Percentiles rank a stretch among this genome's conserved stretches.
Evolutionary conservation across 116 monocot species (phyloP).

Genomic region (Phalaenopsis hybrid): DNA sequence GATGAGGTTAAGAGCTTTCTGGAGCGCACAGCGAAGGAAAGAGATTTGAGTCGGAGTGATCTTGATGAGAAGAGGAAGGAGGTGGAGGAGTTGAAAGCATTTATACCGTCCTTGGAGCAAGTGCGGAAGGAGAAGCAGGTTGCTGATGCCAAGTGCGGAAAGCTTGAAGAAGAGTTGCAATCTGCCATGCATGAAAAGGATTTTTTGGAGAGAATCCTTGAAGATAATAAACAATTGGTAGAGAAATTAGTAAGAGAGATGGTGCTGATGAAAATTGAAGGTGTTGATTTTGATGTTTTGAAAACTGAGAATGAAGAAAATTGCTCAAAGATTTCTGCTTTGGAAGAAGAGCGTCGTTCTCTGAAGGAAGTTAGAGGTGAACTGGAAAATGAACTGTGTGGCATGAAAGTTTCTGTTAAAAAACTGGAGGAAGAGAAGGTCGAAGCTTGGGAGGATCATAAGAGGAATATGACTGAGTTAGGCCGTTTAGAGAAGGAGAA

Average conservation of each 20-base stretch:
- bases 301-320: not conserved
- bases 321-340: no score
- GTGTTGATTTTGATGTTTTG: not conserved
- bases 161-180: not conserved
- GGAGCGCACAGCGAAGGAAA: not conserved
- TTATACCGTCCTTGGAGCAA: not conserved
- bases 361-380: no score
- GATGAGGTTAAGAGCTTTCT: not conserved
- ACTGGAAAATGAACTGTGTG: no score
- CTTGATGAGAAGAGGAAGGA: not conserved
- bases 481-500: no score
- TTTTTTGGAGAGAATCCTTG: not conserved
- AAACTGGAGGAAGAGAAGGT: no score
- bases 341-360: no score
- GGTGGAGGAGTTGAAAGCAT: not conserved
- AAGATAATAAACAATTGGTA: not conserved
- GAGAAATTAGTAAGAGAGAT: not conserved
- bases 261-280: not conserved
- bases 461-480: no score
- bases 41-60: not conserved
- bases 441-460: no score
- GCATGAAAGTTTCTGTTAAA: no score
- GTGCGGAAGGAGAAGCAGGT: not conserved
- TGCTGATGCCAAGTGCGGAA: not conserved
- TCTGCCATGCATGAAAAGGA: not conserved